Evolutionary conservation across 2,329 filamentous ascomycete genomes (phyloP).

Genomic region (Botrytis fragariae): DNA sequence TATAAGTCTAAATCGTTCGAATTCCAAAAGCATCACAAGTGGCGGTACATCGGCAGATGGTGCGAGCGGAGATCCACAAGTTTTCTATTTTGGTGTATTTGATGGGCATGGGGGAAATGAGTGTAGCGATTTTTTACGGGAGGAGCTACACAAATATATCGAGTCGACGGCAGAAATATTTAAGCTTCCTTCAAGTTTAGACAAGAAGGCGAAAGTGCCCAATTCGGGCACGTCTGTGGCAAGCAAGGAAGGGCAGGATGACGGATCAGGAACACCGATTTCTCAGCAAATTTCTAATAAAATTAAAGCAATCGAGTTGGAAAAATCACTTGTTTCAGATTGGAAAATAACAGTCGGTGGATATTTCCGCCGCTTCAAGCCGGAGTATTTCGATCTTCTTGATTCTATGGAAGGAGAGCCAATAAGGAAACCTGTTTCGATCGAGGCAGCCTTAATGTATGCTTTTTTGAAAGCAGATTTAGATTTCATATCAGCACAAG

Average conservation of each 20-base stretch:
- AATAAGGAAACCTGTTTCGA: constrained; percentile 49
- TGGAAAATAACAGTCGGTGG: constrained; percentile 88
- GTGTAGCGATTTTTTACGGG: constrained; percentile 81
- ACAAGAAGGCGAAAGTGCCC: constrained; percentile 48
- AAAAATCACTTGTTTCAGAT: constrained; percentile 67
- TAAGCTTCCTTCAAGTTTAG: constrained; percentile 72
- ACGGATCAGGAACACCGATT: constrained; percentile 43
- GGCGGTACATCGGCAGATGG: constrained; percentile 67
- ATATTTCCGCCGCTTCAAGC: constrained; percentile 89
- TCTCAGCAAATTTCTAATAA: constrained; percentile 44
- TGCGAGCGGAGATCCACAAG: constrained; percentile 83
- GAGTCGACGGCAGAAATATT: constrained; percentile 78
- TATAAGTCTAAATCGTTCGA: constrained; percentile 48
- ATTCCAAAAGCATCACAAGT: constrained; percentile 37
- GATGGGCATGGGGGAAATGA: constrained; percentile 91
- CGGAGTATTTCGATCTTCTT: constrained; percentile 64
- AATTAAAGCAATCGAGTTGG: constrained; percentile 63
- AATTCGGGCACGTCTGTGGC: constrained; percentile 51
- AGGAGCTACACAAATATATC: constrained; percentile 84
- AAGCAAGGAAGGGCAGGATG: constrained; percentile 50
- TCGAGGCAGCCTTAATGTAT: constrained; percentile 81
- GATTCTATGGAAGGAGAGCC: constrained; percentile 35
- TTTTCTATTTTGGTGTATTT: constrained; percentile 97
- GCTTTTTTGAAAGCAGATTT: constrained; percentile 92
- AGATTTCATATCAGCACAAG: constrained; percentile 89